These are phyloP conservation scores for Simplicillium sp. DNA, from an alignment of 2,329 filamentous ascomycete species.

Conservation along the genomic window DNA sequence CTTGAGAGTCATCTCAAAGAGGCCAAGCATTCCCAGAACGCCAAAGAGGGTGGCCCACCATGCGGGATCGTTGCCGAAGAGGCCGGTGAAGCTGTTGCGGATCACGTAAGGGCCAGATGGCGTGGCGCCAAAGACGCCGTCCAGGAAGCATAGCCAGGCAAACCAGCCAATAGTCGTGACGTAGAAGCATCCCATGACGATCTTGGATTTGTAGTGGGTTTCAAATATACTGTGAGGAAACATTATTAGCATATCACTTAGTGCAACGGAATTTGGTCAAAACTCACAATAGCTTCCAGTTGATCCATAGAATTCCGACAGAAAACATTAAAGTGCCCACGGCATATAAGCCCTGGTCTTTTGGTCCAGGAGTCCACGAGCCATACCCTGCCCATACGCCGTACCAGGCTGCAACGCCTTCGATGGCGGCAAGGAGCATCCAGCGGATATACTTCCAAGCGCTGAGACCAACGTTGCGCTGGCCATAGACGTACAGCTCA, in stretches of 20 bases:
- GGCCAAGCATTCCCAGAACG: constrained; percentile 47
- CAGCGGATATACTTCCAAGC: constrained; percentile 63
- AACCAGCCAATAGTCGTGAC: constrained; percentile 58
- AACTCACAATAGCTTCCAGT: constrained; percentile 64
- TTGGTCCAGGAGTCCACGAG: constrained; percentile 36
- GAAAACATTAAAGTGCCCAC: constrained; percentile 66
- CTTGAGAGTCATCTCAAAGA: constrained; percentile 56
- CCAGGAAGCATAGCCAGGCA: constrained; percentile 66
- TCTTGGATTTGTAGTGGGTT: constrained; percentile 63
- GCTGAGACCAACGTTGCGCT: constrained; percentile 64
- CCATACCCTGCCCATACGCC: constrained; percentile 44
- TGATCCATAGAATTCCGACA: constrained; percentile 62
- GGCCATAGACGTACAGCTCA: constrained; percentile 79
- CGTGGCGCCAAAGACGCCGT: constrained; percentile 44
- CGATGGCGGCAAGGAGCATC: constrained; percentile 64
- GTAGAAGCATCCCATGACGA: constrained; percentile 50
- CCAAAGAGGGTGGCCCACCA: constrained; percentile 71
- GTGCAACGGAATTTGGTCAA: not conserved
- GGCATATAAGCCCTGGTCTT: constrained; percentile 63
- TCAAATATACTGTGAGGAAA: constrained; percentile 50
- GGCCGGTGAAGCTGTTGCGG: constrained; percentile 51
- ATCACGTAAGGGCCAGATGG: constrained; percentile 55
- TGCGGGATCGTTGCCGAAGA: constrained; percentile 56
- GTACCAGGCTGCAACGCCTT: constrained; percentile 69
- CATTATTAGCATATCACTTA: constrained; percentile 14